Conservation (phyloP, 306 rosid genomes). For the Dalbergia cultrata region DNA sequence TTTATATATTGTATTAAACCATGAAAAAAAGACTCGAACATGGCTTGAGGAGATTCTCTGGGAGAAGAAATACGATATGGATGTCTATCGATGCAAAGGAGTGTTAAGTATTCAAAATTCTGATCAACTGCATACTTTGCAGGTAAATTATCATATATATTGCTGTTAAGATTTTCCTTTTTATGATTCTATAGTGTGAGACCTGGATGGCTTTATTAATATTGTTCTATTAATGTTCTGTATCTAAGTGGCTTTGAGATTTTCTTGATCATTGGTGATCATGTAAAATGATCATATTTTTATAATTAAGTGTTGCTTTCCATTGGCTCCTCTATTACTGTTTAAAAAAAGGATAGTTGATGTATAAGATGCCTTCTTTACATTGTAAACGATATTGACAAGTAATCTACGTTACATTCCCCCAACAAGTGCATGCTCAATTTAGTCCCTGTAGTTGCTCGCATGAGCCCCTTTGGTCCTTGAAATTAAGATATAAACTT, state of each 20-base stretch:
- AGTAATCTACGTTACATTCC: conserved; percentile 9
- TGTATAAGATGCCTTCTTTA: neutral
- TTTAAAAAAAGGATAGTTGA: conserved; percentile 9
- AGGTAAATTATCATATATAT: conserved; percentile 60
- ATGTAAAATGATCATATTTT: conserved; percentile 13
- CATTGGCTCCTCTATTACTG: neutral
- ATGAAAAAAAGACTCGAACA: conserved; percentile 63
- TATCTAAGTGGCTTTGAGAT: conserved; percentile 7
- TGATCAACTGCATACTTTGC: conserved; percentile 84
- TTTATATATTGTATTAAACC: conserved; percentile 26
- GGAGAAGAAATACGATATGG: conserved; percentile 94
- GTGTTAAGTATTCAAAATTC: conserved; percentile 68
- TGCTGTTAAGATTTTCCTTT: conserved; percentile 18
- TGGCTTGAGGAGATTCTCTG: conserved; percentile 98
- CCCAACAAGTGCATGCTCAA: no score
- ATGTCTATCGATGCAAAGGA: conserved; percentile 95
- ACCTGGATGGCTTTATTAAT: conserved; percentile 6
- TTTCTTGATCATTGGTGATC: conserved; percentile 23
- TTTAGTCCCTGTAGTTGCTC: no score
- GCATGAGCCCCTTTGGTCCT: no score
- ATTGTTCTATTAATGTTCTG: neutral
- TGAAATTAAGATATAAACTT: no score
- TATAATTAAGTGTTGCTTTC: neutral
- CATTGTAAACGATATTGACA: conserved; percentile 14
- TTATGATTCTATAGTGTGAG: neutral